Evolutionary conservation across 441 rosid genomes (phyloP), one percentile per base, ranked within the genome.

Genomic region (Pelargonium cotyledonis): DNA sequence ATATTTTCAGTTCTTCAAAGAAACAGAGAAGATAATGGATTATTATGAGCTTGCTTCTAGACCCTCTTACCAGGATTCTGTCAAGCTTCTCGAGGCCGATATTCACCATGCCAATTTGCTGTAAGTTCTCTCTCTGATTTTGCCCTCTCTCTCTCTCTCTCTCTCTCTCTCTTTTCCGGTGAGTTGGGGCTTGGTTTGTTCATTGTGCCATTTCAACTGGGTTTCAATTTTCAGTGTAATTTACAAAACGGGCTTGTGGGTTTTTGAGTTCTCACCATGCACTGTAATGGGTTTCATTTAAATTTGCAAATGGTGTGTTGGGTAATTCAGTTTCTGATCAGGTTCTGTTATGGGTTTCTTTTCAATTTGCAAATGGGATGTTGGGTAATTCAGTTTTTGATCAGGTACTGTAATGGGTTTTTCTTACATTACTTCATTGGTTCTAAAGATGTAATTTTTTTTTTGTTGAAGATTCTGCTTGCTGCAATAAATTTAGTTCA

Each of bases 31-130:
- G 76, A 72, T 67, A 72, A 75, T 79, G 85, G 84, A 77, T 65
- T 78, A 73, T 72, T 76, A 75, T 77, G 82, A 82, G 74, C 70
- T 82, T 63, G 73, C 76, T 57, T 74, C 66, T 2, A 68, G 64
- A 55, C 76, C 81, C n/a, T 83, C 87, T 44, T 81, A 68, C 79
- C 81, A 80, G 9, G 87, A 86, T 62, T 80, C 83, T 0, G 70
- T 86, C 64, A 78, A 78, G 75, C 67, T 77, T 68, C 74, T 82
- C 41, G 85, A 86, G 79, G 84, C 82, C 61, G 87, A 85, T 76
- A 78, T 86, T 60, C 86, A 86, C 31, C 86, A 80, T 68, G 91
- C 91, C 43, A 86, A 86, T 79, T 40, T 69, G 41, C 70, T 85
- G 91, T 85, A 69, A 83, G 87, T 73, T 71, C 29, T 70, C 55